Evolutionary conservation across 352 stramenopile genomes (phyloP).

Genomic region (Phytophthora cryptogea): DNA sequence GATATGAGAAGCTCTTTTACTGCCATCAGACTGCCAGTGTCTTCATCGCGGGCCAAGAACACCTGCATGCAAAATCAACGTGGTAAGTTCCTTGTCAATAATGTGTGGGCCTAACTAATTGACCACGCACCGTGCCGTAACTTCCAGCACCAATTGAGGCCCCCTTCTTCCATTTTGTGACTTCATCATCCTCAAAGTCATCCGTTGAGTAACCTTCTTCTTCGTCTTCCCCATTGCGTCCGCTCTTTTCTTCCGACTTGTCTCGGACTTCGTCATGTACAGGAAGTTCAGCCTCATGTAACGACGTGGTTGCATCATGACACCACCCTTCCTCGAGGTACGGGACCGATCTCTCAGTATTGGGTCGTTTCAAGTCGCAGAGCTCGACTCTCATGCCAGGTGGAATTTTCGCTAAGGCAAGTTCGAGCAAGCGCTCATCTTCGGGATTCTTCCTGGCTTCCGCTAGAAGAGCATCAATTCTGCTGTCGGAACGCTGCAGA

Average conservation of each 20-base stretch:
- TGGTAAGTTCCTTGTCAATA: slow-evolving; percentile 22
- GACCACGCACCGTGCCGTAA: slow-evolving; percentile 55
- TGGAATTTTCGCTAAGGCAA: slow-evolving; percentile 9
- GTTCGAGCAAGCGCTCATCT: slow-evolving; percentile 2
- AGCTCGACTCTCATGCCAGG: slow-evolving; percentile 8
- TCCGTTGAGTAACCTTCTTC: slow-evolving; percentile 47
- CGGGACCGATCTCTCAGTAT: slow-evolving; percentile 6
- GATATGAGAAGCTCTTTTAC: slow-evolving; percentile 67
- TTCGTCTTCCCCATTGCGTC: slow-evolving; percentile 7
- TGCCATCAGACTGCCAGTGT: slow-evolving; percentile 87
- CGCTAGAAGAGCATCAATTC: slow-evolving; percentile 28
- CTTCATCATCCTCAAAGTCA: slow-evolving; percentile 53
- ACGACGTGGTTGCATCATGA: slow-evolving; percentile 11
- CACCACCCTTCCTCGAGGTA: slow-evolving; percentile 11
- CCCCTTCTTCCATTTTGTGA: slow-evolving; percentile 61
- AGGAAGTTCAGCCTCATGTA: slow-evolving; percentile 8
- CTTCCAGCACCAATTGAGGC: slow-evolving; percentile 63
- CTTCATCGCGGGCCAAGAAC: slow-evolving; percentile 91
- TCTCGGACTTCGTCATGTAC: background rate
- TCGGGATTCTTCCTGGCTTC: slow-evolving; percentile 9
- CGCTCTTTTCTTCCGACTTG: slow-evolving; percentile 12
- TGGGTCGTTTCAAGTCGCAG: slow-evolving; percentile 10
- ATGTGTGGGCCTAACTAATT: slow-evolving; percentile 39
- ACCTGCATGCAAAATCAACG: slow-evolving; percentile 44
- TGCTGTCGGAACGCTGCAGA: slow-evolving; percentile 39